Evolutionary conservation across 164 flowering plant genomes (phyloP).

Genomic region (Liquidambar formosana): DNA sequence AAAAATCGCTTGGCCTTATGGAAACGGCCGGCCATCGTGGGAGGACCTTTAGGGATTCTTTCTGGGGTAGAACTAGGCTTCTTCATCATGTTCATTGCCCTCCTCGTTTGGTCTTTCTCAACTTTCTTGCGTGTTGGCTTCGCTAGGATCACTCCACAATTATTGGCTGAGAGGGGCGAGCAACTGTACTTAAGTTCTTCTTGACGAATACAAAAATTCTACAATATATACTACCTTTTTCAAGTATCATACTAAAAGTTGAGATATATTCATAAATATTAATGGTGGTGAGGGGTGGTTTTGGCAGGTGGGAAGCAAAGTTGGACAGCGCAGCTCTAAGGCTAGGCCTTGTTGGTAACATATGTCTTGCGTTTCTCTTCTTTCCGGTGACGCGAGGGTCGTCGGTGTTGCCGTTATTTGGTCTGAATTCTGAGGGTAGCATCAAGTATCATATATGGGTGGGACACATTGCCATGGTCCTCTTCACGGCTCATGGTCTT

Average conservation of each 20-base stretch:
- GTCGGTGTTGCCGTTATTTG: conserved; percentile 63
- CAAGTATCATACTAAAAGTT: background rate
- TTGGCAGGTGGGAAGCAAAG: conserved; percentile 60
- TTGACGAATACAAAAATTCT: too few relatives aligned
- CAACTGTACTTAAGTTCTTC: too few relatives aligned
- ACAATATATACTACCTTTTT: too few relatives aligned
- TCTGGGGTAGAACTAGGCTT: conserved; percentile 52
- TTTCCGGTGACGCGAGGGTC: conserved; percentile 80
- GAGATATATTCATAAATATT: background rate
- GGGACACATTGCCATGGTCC: conserved; percentile 61
- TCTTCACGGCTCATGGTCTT: conserved; percentile 68
- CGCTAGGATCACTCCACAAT: conserved; percentile 22
- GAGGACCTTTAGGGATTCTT: conserved; percentile 80
- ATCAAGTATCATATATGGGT: conserved; percentile 89
- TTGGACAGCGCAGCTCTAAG: conserved; percentile 37
- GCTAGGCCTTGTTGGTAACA: conserved; percentile 70
- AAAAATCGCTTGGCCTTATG: conserved; percentile 15
- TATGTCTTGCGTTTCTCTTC: conserved; percentile 62
- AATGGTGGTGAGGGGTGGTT: background rate
- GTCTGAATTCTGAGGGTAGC: conserved; percentile 64
- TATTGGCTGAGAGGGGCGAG: conserved; percentile 24
- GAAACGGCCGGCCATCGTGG: conserved; percentile 56
- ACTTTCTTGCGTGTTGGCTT: conserved; percentile 39
- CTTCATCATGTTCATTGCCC: conserved; percentile 64
- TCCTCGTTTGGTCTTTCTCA: conserved; percentile 63